Conservation (phyloP, 768 basidiomycete species). For the Trichaptum fuscoviolaceum region DNA sequence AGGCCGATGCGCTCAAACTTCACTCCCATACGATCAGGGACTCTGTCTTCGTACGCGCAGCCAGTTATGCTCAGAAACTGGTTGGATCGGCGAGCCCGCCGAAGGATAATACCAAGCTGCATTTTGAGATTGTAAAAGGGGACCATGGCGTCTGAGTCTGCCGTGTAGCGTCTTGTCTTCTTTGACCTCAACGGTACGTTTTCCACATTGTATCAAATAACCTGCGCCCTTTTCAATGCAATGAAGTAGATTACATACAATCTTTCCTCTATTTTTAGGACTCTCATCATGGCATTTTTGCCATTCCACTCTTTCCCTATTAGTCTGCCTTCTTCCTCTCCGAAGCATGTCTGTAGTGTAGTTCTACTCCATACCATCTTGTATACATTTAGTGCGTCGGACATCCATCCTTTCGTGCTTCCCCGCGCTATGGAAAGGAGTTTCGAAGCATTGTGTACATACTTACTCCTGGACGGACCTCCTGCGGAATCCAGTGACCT, state of each 20-base stretch:
- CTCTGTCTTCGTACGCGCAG: background rate
- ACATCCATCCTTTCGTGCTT: too few relatives aligned
- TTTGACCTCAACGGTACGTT: background rate
- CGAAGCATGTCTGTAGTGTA: constrained; percentile 23
- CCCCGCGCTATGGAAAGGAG: too few relatives aligned
- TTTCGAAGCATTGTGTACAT: constrained; percentile 8
- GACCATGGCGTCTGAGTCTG: background rate
- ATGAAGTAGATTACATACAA: constrained; percentile 47
- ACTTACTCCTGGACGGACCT: background rate
- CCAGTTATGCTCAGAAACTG: background rate
- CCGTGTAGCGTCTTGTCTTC: background rate
- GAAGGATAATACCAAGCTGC: background rate
- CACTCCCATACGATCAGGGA: background rate
- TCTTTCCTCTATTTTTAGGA: constrained; percentile 30
- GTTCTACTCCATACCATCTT: constrained; percentile 8
- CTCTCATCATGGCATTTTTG: constrained; percentile 43
- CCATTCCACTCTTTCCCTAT: constrained; percentile 53
- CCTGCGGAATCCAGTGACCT: constrained; percentile 3
- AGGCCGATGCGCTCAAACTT: background rate
- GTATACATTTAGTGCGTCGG: background rate
- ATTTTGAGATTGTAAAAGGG: background rate
- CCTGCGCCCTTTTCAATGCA: background rate
- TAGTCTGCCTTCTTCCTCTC: constrained; percentile 48
- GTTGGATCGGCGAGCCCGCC: background rate
- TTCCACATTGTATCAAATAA: background rate